phyloP scores from a whole-genome alignment of 2,329 filamentous ascomycete genomes.

The Rutstroemia sp. region DNA sequence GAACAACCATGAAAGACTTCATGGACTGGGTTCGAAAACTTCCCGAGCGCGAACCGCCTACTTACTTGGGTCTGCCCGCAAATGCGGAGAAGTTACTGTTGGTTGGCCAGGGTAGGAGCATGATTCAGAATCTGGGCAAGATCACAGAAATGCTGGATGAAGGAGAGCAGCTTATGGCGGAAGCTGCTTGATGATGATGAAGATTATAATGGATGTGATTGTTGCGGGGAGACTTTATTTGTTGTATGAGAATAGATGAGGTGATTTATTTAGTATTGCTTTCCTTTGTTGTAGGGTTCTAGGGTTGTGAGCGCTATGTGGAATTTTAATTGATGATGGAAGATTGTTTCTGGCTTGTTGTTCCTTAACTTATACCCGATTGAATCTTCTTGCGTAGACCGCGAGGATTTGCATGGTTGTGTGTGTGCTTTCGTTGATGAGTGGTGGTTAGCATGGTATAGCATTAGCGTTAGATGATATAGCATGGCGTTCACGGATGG shows the following conservation, averaged over 20 bases:
- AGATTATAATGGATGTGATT: background rate
- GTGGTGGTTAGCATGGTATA: background rate
- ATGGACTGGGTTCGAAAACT: slow-evolving; percentile 84
- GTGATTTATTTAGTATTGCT: background rate
- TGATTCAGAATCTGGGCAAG: slow-evolving; percentile 77
- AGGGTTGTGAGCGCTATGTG: background rate
- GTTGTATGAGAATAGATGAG: background rate
- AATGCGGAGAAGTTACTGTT: slow-evolving; percentile 95
- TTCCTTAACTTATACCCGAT: background rate
- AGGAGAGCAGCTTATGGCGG: slow-evolving; percentile 81
- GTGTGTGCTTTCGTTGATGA: background rate
- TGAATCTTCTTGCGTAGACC: background rate
- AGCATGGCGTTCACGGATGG: too few relatives aligned
- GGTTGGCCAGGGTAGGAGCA: slow-evolving; percentile 76
- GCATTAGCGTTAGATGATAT: background rate
- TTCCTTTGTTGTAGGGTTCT: background rate
- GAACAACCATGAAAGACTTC: slow-evolving; percentile 80
- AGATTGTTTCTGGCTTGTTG: background rate
- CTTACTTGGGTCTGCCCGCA: slow-evolving; percentile 84
- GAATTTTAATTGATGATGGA: too few relatives aligned
- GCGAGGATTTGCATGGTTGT: background rate
- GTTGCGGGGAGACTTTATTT: background rate
- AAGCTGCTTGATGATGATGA: slow-evolving; percentile 33
- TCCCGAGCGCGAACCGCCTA: slow-evolving; percentile 92
- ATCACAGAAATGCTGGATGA: slow-evolving; percentile 88